Base-by-base conservation (phyloP, 2,329 filamentous ascomycete genomes). In the Nemania abortiva region DNA sequence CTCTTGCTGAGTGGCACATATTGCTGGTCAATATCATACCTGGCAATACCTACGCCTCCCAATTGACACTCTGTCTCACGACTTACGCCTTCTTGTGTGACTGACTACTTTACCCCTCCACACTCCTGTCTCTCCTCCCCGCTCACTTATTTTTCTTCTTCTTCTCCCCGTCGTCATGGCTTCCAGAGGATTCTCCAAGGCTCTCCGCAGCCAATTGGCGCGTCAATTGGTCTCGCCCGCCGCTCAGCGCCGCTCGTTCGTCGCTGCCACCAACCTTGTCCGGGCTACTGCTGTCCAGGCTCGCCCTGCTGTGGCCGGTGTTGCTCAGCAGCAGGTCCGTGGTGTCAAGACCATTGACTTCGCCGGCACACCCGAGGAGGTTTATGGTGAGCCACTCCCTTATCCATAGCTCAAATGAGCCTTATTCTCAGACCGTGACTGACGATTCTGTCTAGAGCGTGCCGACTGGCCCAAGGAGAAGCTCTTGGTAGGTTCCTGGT, bases 301-400 rank as follows among this genome's bases (percentile, higher is more conserved):
- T 75, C 83, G 85, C 74, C 84, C 84, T 74, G 80, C 80, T 72
- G 82, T 85, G 57, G 81, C 83, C 76, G 84, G 81, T 71, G 80
- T 82, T 74, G 79, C 79, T 65, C 78, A 79, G 70, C 87, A 90
- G 82, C 91, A 94, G 87, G 86, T 88, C 75, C 92, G 96, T 81
- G 96, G 96, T 83, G 85, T 97, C 81, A 98, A 99, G 93, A 98
- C 95, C 77, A 95, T 99, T 84, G 95, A 98, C 90, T 99, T 99
- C 84, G 96, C 96, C 76, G 96, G 94, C 79, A 88, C 89, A 81
- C 95, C 97, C 87, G 96, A 99, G 89, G 90, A 91, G 76, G 96
- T 99, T 82, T 98, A 93, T 82, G 94, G 94, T 97, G 84, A 78
- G 88, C 79, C 72, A 49, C 56, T 50, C 13, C 18, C 6, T 24